Conservation (phyloP, 306 rosid genomes). For the Senna tora region DNA sequence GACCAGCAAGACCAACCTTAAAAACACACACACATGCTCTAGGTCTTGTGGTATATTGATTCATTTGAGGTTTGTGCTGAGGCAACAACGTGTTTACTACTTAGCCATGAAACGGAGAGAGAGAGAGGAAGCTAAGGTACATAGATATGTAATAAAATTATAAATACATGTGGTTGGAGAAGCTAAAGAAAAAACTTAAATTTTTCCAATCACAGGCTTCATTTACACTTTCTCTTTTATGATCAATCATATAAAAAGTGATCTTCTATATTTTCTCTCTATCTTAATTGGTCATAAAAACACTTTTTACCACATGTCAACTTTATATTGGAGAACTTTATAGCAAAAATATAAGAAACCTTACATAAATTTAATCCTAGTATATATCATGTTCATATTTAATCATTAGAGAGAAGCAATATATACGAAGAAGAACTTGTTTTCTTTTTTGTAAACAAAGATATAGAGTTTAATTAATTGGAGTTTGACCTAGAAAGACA, state of each 20-base stretch:
- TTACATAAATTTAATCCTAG: too few species aligned
- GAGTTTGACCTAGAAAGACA: constrained; percentile 6
- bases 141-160: too few species aligned
- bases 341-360: too few species aligned
- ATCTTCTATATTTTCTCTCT: too few species aligned
- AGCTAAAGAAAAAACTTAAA: too few species aligned
- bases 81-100: constrained; percentile 14
- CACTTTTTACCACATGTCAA: too few species aligned
- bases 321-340: too few species aligned
- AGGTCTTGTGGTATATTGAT: background rate
- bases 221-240: too few species aligned
- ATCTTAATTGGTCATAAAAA: too few species aligned
- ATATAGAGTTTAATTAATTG: background rate
- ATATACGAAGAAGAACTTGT: background rate
- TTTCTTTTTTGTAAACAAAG: background rate
- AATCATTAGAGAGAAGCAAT: background rate
- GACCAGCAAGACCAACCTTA: background rate
- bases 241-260: too few species aligned
- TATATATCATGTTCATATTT: too few species aligned
- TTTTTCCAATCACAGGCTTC: too few species aligned
- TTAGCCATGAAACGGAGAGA: background rate
- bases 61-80: background rate
- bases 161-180: background rate
- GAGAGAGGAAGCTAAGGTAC: background rate
- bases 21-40: background rate